A percentile compares a stretch with the other conserved stretches of the same genome.
phyloP scores from a whole-genome alignment of 345 rosid genomes.

The Angophora floribunda region DNA sequence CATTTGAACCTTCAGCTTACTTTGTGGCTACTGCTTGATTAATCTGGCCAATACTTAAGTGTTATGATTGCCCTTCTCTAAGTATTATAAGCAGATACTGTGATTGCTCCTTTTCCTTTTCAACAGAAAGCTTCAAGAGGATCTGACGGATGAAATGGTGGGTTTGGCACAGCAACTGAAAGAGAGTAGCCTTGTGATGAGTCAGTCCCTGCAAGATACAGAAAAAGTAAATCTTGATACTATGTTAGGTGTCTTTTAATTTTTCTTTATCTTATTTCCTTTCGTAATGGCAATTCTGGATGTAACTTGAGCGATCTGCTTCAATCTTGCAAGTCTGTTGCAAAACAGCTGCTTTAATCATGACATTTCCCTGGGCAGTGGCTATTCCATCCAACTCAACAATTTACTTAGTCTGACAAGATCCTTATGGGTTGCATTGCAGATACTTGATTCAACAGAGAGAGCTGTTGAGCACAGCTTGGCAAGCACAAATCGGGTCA shows the following conservation, averaged over 20 bases:
- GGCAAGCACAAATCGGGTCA: constrained; percentile 74
- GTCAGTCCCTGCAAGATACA: constrained; percentile 67
- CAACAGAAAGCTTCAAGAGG: constrained; percentile 73
- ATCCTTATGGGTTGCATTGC: constrained; percentile 4
- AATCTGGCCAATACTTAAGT: background rate
- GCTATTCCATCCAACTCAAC: background rate
- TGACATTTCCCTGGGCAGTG: background rate
- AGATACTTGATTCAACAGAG: constrained; percentile 89
- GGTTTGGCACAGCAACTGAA: constrained; percentile 79
- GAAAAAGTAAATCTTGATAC: constrained; percentile 40
- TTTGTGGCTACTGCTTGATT: background rate
- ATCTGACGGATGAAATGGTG: constrained; percentile 91
- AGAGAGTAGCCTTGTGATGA: constrained; percentile 79
- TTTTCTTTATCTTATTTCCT: background rate
- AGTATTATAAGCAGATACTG: background rate
- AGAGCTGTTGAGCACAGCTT: constrained; percentile 83
- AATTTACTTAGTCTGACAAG: background rate
- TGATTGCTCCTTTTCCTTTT: background rate
- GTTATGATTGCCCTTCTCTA: background rate
- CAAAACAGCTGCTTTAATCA: background rate
- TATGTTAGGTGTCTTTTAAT: background rate
- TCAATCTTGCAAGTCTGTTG: background rate
- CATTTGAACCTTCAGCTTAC: background rate
- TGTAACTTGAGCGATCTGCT: background rate
- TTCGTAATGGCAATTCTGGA: background rate